Conservation (phyloP, 225 moss, liverwort and hornwort genomes). For the Ulota crispa region DNA sequence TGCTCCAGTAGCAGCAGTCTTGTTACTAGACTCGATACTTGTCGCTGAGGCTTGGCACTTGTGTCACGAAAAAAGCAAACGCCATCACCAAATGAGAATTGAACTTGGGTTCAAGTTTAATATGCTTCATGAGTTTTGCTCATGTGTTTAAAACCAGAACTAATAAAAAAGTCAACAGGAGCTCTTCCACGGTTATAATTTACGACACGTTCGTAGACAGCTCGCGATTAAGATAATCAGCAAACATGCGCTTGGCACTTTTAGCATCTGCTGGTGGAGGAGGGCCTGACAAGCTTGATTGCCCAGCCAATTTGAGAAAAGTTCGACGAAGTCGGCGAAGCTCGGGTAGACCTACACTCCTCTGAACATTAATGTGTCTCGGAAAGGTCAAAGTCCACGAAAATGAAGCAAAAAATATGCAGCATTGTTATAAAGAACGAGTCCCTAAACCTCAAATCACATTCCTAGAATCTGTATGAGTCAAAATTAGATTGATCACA, state of each 20-base stretch:
- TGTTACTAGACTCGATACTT: not conserved
- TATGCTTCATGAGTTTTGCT: not conserved
- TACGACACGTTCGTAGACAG: conserved; percentile 40
- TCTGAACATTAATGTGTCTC: conserved; percentile 65
- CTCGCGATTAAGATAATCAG: conserved; percentile 80
- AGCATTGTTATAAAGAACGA: not conserved
- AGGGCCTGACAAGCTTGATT: conserved; percentile 91
- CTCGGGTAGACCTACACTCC: conserved; percentile 85
- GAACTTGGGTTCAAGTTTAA: not conserved
- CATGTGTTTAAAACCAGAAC: not conserved
- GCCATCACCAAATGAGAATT: not conserved
- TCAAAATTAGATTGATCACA: not conserved
- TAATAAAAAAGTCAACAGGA: not conserved
- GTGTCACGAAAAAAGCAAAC: not conserved
- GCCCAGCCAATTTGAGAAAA: conserved; percentile 91
- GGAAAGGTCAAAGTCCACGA: conserved; percentile 59
- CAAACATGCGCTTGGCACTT: conserved; percentile 97
- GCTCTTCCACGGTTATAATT: not conserved
- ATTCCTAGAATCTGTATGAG: not conserved
- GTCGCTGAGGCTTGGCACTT: not conserved
- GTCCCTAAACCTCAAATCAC: not conserved
- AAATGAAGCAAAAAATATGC: not conserved
- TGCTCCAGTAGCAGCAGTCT: not conserved
- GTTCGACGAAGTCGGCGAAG: conserved; percentile 83
- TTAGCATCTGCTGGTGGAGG: conserved; percentile 89